Evolutionary conservation across 2,329 filamentous ascomycete genomes (phyloP).

Genomic region (Colletotrichum noveboracense): DNA sequence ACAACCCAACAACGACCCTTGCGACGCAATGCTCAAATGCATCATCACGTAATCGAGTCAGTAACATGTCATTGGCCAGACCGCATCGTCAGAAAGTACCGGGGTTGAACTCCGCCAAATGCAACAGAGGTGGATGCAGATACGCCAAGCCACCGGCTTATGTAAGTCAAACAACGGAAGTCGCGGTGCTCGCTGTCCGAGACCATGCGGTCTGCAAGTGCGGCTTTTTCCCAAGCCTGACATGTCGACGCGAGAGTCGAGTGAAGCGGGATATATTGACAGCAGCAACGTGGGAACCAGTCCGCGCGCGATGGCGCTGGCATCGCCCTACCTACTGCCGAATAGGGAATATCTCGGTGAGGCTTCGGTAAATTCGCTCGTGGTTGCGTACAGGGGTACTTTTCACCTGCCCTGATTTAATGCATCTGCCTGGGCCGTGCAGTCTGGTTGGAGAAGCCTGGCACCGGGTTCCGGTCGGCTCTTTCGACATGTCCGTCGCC

Average conservation of each 20-base stretch:
- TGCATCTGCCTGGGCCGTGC: not conserved
- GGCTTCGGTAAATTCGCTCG: not conserved
- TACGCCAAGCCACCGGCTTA: not conserved
- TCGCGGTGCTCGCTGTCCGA: not conserved
- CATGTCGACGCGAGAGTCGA: not conserved
- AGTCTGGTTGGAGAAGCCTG: not conserved
- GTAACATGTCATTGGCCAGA: constrained; percentile 15
- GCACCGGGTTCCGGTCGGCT: not conserved
- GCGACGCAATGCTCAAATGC: not conserved
- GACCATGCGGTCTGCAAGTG: not conserved
- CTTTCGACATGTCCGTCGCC: constrained; percentile 4
- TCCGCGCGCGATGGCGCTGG: not conserved
- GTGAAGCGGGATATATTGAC: not conserved
- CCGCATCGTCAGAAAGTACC: not conserved
- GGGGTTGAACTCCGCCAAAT: not conserved
- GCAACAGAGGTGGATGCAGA: not conserved
- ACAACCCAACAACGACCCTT: not conserved
- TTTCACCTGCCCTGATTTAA: not conserved
- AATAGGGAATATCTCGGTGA: not conserved
- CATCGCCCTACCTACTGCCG: not conserved
- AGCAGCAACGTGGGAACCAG: not conserved
- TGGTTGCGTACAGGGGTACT: not conserved
- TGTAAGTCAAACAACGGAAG: constrained; percentile 9
- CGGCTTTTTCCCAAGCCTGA: not conserved
- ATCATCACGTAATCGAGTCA: not conserved